These are phyloP conservation scores for Pseudogymnoascus sp. DNA, from an alignment of 2,329 filamentous ascomycete genomes.

Conservation along the genomic window DNA sequence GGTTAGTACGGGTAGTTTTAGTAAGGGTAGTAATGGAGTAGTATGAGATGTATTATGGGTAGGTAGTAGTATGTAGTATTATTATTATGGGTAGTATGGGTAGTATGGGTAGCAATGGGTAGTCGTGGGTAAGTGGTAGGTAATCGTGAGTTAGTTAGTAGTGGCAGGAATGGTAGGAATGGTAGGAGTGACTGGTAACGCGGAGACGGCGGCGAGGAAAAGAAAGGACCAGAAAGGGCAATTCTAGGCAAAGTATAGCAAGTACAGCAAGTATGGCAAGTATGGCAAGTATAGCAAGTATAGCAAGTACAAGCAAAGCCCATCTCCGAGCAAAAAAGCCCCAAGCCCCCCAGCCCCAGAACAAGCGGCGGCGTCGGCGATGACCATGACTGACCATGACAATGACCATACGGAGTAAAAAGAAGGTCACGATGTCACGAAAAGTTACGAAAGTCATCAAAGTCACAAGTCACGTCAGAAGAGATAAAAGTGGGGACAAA, in stretches of 20 bases:
- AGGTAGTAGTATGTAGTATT: neutral
- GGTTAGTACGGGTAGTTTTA: neutral
- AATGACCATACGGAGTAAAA: neutral
- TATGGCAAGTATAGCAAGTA: no score
- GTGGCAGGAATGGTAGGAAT: neutral
- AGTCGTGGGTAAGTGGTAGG: neutral
- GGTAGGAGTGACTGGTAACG: neutral
- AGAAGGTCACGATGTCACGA: slow-evolving; percentile 1
- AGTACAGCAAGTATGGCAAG: no score
- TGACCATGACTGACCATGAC: neutral
- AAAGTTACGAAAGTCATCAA: neutral
- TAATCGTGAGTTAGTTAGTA: no score
- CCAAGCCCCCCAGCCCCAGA: no score
- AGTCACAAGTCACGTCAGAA: slow-evolving; percentile 8
- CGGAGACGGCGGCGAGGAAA: neutral
- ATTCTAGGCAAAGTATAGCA: neutral
- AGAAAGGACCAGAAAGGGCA: neutral
- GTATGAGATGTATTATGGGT: neutral
- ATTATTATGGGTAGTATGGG: neutral
- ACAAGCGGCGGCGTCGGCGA: neutral
- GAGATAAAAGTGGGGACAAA: neutral
- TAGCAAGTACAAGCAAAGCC: neutral
- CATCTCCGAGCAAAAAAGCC: no score
- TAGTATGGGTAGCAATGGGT: neutral
- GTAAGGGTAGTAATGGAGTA: neutral